Conservation (phyloP, 768 basidiomycete species). For the Mrakia frigida region DNA sequence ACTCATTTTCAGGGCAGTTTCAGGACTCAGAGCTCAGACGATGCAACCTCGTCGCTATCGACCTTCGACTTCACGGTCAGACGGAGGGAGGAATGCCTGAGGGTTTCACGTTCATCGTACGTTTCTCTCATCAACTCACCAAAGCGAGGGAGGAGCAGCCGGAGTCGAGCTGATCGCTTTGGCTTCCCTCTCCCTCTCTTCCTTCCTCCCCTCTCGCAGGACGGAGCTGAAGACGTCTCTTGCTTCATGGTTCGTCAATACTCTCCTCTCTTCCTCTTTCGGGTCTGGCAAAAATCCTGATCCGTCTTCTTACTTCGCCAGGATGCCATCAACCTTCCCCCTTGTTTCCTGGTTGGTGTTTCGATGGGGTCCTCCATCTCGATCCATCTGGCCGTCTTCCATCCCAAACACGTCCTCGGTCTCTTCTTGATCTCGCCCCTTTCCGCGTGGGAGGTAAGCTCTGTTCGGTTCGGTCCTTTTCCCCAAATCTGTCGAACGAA, state of each 20-base stretch:
- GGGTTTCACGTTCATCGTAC: conserved; percentile 17
- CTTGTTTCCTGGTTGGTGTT: conserved; percentile 24
- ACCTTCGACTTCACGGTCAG: conserved; percentile 21
- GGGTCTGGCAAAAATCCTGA: neutral
- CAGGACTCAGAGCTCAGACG: conserved; percentile 9
- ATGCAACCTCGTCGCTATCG: conserved; percentile 27
- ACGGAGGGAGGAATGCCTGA: conserved; percentile 15
- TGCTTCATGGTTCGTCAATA: conserved; percentile 8
- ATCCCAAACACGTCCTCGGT: conserved; percentile 12
- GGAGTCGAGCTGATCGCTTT: neutral
- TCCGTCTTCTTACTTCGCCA: too few species aligned
- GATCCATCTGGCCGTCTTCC: conserved; percentile 15
- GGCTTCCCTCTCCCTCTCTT: neutral
- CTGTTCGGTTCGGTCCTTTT: neutral
- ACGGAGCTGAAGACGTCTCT: conserved; percentile 28
- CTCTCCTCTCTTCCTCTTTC: neutral
- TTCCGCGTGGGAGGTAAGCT: conserved; percentile 16
- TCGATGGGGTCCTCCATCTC: conserved; percentile 27
- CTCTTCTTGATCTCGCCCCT: conserved; percentile 29
- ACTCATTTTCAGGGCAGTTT: conserved; percentile 21
- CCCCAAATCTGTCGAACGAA: neutral
- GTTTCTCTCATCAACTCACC: too few species aligned
- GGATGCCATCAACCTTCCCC: conserved; percentile 23
- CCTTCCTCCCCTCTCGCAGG: neutral
- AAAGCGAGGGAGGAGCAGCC: too few species aligned